Evolutionary conservation across 2,329 filamentous ascomycete species (phyloP).

Genomic region (Sclerotinia subarctica): DNA sequence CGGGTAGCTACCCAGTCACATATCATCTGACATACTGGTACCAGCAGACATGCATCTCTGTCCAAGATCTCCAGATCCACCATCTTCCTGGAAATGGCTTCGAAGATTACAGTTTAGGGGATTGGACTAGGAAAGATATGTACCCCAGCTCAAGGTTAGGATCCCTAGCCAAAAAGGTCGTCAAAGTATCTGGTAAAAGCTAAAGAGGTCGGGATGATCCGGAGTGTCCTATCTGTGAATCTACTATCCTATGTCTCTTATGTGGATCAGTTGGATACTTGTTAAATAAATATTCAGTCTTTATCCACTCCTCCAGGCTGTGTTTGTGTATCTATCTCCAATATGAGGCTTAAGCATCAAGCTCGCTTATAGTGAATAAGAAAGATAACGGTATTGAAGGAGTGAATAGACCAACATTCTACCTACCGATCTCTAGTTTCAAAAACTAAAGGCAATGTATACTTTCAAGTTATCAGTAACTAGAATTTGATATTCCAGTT

Average conservation of each 20-base stretch:
- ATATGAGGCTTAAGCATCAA: constrained; percentile 1
- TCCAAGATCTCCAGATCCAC: not conserved
- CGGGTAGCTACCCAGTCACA: not conserved
- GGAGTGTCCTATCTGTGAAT: not conserved
- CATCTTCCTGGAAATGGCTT: not conserved
- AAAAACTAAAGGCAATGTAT: not conserved
- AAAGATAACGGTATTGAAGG: not conserved
- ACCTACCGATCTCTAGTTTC: not conserved
- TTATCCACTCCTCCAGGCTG: not conserved
- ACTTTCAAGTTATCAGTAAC: not conserved
- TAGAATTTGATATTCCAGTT: not conserved
- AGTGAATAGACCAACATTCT: not conserved
- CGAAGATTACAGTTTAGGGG: not conserved
- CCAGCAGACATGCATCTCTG: not conserved
- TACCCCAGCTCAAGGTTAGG: constrained; percentile 1
- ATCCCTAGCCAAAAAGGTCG: not conserved
- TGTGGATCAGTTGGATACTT: not conserved
- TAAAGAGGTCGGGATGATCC: not conserved
- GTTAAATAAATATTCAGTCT: not conserved
- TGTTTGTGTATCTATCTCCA: not conserved
- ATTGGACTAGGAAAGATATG: not conserved
- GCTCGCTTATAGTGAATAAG: not conserved
- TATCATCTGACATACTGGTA: not conserved
- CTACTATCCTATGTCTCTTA: not conserved
- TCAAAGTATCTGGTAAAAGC: not conserved